These are phyloP conservation scores for Hibiscus syriacus DNA, from an alignment of 345 rosid species.

Conservation along the genomic window DNA sequence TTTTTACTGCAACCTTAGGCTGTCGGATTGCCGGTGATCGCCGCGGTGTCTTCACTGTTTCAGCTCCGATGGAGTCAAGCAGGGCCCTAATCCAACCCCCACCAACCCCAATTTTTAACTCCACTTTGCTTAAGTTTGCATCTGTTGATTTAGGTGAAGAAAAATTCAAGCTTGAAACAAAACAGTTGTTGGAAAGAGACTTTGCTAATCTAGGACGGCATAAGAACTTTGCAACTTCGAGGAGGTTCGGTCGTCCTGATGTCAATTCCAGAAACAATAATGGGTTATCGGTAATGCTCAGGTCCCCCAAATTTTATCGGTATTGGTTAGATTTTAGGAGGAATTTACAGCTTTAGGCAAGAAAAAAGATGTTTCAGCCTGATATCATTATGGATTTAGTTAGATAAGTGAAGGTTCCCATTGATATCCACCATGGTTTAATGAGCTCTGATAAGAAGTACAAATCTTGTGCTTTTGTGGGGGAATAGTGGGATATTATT, in stretches of 20 bases:
- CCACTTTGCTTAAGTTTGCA: slow-evolving; percentile 63
- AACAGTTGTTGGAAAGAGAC: slow-evolving; percentile 51
- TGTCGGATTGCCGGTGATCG: slow-evolving; percentile 41
- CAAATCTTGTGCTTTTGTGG: slow-evolving; percentile 78
- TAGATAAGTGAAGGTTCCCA: slow-evolving; percentile 44
- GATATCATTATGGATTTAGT: no score
- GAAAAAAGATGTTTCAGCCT: no score
- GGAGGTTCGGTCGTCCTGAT: slow-evolving; percentile 36
- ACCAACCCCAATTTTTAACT: slow-evolving; percentile 37
- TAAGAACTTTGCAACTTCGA: slow-evolving; percentile 40
- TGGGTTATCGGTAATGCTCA: no score
- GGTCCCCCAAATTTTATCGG: slow-evolving; percentile 55
- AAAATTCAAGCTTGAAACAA: slow-evolving; percentile 47
- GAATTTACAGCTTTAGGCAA: slow-evolving; percentile 49
- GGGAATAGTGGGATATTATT: slow-evolving; percentile 88
- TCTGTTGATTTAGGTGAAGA: slow-evolving; percentile 54
- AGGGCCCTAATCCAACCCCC: slow-evolving; percentile 13
- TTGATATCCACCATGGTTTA: slow-evolving; percentile 41
- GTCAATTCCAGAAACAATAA: slow-evolving; percentile 22
- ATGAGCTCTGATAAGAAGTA: slow-evolving; percentile 32
- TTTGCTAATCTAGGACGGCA: slow-evolving; percentile 39
- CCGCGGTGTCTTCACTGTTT: slow-evolving; percentile 20
- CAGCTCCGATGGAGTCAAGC: slow-evolving; percentile 25
- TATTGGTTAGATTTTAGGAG: slow-evolving; percentile 68
- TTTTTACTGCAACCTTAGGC: slow-evolving; percentile 44